phyloP scores from a whole-genome alignment of 2,329 filamentous ascomycete species.

The Madurella mycetomatis region DNA sequence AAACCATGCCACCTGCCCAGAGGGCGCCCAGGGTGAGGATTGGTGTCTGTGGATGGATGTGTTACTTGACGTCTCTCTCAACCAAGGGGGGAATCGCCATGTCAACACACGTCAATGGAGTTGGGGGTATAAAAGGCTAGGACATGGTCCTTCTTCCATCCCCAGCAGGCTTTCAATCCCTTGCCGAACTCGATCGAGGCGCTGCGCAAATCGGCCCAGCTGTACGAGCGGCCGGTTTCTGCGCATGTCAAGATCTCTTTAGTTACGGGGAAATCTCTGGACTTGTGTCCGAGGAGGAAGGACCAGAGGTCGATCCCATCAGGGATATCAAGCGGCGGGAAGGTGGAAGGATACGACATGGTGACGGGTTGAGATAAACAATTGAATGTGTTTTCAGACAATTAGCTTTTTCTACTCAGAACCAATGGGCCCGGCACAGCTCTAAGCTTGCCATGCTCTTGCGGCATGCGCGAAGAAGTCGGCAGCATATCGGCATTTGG shows the following conservation, averaged over 20 bases:
- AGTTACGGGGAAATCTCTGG: slow-evolving; percentile 18
- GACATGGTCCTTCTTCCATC: slow-evolving; percentile 80
- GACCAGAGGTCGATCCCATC: slow-evolving; percentile 68
- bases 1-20: slow-evolving; percentile 78
- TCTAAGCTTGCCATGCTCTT: not conserved
- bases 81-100: not conserved
- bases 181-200: slow-evolving; percentile 72
- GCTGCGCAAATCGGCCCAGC: slow-evolving; percentile 61
- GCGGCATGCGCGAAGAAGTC: not conserved
- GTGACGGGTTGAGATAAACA: slow-evolving; percentile 16
- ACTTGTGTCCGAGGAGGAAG: slow-evolving; percentile 63
- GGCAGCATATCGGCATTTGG: not conserved
- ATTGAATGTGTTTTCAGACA: no score
- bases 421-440: not conserved
- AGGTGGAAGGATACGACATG: slow-evolving; percentile 70
- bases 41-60: slow-evolving; percentile 45
- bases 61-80: not conserved
- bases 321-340: slow-evolving; percentile 64
- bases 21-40: slow-evolving; percentile 71
- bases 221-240: slow-evolving; percentile 65
- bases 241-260: slow-evolving; percentile 75
- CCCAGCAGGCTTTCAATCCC: slow-evolving; percentile 68
- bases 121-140: slow-evolving; percentile 82
- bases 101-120: slow-evolving; percentile 57
- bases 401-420: not conserved